phyloP scores from a whole-genome alignment of 1,284 basidiomycete species.

The Leccinum subspadiceum region DNA sequence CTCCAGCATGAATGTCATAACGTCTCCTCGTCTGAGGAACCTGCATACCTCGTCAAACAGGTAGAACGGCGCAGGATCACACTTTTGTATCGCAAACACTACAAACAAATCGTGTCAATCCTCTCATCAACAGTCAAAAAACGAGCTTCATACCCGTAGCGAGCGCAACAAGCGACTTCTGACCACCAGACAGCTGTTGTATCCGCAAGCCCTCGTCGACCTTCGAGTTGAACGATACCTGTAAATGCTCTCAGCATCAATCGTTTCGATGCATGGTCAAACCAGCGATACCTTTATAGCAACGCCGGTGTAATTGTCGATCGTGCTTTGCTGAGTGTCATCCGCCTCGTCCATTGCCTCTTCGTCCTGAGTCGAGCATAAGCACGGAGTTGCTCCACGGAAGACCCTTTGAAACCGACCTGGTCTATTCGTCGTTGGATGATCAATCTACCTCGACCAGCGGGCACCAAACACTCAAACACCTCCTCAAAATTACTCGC shows the following conservation, averaged over 20 bases:
- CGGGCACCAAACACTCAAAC: conserved; percentile 96
- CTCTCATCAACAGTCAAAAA: background rate
- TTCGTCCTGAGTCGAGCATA: conserved; percentile 50
- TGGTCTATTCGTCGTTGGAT: conserved; percentile 90
- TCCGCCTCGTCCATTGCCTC: conserved; percentile 67
- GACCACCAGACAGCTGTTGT: conserved; percentile 96
- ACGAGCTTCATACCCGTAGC: conserved; percentile 65
- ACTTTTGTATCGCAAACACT: conserved; percentile 99
- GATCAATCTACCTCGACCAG: conserved; percentile 85
- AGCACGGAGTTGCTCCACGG: background rate
- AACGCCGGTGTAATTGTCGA: conserved; percentile 96
- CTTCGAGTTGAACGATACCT: conserved; percentile 99
- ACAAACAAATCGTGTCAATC: conserved; percentile 2
- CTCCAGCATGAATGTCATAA: background rate
- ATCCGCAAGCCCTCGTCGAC: conserved; percentile 94
- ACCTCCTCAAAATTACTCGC: conserved; percentile 96
- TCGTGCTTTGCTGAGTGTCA: conserved; percentile 68
- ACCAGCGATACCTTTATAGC: conserved; percentile 73
- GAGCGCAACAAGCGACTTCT: conserved; percentile 96
- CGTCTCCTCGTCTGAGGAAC: background rate
- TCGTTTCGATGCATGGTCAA: background rate
- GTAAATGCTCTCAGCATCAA: conserved; percentile 2
- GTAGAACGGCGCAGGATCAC: conserved; percentile 99
- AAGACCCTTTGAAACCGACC: conserved; percentile 41
- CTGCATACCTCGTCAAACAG: conserved; percentile 89